Evolutionary conservation across 345 rosid species (phyloP).

Genomic region (Geranium brycei): DNA sequence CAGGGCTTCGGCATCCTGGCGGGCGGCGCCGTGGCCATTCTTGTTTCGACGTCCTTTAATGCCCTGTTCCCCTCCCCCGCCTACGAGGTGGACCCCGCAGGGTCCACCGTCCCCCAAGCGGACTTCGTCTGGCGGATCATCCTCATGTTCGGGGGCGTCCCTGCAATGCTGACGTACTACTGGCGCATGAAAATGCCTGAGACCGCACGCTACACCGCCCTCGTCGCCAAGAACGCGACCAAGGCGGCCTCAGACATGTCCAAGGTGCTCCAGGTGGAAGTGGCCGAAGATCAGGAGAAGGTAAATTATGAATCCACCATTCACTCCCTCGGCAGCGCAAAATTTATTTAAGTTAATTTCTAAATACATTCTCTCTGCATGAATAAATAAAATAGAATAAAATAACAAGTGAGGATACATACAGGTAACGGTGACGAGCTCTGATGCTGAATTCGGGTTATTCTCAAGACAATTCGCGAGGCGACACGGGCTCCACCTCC

Average conservation of each 20-base stretch:
- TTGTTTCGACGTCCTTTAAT: slow-evolving; percentile 15
- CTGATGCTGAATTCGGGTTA: slow-evolving; percentile 14
- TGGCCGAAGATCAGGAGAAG: slow-evolving; percentile 23
- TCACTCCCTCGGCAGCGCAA: not conserved
- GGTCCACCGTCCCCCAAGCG: slow-evolving; percentile 19
- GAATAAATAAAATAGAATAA: too few species aligned
- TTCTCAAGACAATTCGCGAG: slow-evolving; percentile 22
- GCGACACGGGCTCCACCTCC: slow-evolving; percentile 27
- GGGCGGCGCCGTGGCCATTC: slow-evolving; percentile 42
- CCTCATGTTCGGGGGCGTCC: slow-evolving; percentile 25
- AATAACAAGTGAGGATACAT: too few species aligned
- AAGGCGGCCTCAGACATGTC: slow-evolving; percentile 42
- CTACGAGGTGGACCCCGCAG: not conserved
- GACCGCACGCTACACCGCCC: slow-evolving; percentile 33
- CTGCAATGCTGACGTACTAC: slow-evolving; percentile 22
- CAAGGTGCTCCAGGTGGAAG: slow-evolving; percentile 24
- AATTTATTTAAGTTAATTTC: not conserved
- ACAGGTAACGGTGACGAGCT: not conserved
- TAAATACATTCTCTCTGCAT: too few species aligned
- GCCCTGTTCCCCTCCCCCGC: slow-evolving; percentile 8
- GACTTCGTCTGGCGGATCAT: slow-evolving; percentile 34
- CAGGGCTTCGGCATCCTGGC: slow-evolving; percentile 66
- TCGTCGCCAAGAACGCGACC: slow-evolving; percentile 34
- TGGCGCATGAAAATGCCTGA: slow-evolving; percentile 37
- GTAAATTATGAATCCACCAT: not conserved